These are phyloP conservation scores for Monosporascus sp. DNA, from an alignment of 2,329 filamentous ascomycete genomes.

Conservation along the genomic window DNA sequence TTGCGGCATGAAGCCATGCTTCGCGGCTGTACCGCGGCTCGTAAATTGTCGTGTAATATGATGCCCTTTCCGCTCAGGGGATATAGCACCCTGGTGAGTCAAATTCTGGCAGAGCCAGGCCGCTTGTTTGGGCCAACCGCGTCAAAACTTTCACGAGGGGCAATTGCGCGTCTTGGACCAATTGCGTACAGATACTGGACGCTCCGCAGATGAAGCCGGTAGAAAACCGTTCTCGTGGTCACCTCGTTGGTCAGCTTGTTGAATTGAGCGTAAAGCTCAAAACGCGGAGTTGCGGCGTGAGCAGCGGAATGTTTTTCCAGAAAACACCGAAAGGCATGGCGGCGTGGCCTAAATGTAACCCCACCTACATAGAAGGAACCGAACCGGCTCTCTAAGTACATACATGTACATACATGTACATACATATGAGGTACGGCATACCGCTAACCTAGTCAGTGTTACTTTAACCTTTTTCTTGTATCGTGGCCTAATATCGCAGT, in stretches of 20 bases:
- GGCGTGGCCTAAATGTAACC: too few relatives aligned
- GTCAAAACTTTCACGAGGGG: neutral
- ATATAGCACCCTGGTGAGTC: conserved; percentile 3
- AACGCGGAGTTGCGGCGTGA: too few relatives aligned
- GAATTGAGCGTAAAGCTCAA: too few relatives aligned
- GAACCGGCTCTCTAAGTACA: too few relatives aligned
- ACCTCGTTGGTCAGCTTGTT: neutral
- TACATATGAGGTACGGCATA: too few relatives aligned
- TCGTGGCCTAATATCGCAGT: too few relatives aligned
- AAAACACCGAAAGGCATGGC: too few relatives aligned
- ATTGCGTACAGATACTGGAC: neutral
- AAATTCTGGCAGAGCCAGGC: conserved; percentile 15
- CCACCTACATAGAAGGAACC: too few relatives aligned
- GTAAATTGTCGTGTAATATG: conserved; percentile 17
- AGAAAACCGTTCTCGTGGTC: neutral
- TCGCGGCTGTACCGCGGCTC: conserved; percentile 11
- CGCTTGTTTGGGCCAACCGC: conserved; percentile 16
- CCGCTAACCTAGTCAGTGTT: too few relatives aligned
- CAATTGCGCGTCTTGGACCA: conserved; percentile 1
- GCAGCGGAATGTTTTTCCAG: too few relatives aligned
- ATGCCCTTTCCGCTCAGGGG: conserved; percentile 8
- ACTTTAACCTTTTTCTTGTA: too few relatives aligned
- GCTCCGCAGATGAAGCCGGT: neutral
- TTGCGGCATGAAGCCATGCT: conserved; percentile 10
- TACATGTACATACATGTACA: too few relatives aligned